Base-by-base conservation (phyloP, 345 rosid species). In the Aurinia saxatilis region DNA sequence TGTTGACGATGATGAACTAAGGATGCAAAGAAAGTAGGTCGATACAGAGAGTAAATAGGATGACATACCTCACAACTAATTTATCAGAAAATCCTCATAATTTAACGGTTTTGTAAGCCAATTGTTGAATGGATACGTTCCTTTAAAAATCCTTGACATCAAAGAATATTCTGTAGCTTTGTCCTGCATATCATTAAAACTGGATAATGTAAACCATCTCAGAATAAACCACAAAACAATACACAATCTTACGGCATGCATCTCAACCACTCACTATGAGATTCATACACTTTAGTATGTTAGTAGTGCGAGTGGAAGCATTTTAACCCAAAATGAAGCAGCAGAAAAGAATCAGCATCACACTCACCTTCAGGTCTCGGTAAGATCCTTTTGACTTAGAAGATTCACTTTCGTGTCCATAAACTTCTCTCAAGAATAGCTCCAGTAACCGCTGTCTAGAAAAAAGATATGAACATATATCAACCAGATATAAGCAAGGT, bases 341-440 rank as follows among this genome's bases (percentile, higher is more conserved):
- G 17, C 71, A 40, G 15, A 47, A 56, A 66, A 60, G 31, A 73
- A 49, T 35, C 46, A 63, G 63, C 52, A 61, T 50, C 52, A 54
- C 63, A 61, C 50, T 4, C 15, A 92, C 98, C 98, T 93, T 90
- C 77, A 82, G 77, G 47, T 84, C 95, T 67, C 81, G 82, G 67
- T 90, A 87, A 41, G 85, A 66, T 57, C 48, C 45, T 68, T 71
- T 79, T 62, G 58, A 42, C 19, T 54, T 19, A 6, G 50, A 53
- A 62, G 56, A 49, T 71, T 68, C 65, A 34, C 52, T 56, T 31
- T 54, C 42, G 9, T 63, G 49, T 11, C 77, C 78, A 52, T 42
- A 64, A 63, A 34, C 52, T 17, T 78, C 36, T 14, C 68, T 73
- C 61, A 81, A 50, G 77, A 90, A 93, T 47, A 70, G 47, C 57